These are phyloP conservation scores for Medicago lupulina DNA, from an alignment of 306 rosid species.

Conservation along the genomic window DNA sequence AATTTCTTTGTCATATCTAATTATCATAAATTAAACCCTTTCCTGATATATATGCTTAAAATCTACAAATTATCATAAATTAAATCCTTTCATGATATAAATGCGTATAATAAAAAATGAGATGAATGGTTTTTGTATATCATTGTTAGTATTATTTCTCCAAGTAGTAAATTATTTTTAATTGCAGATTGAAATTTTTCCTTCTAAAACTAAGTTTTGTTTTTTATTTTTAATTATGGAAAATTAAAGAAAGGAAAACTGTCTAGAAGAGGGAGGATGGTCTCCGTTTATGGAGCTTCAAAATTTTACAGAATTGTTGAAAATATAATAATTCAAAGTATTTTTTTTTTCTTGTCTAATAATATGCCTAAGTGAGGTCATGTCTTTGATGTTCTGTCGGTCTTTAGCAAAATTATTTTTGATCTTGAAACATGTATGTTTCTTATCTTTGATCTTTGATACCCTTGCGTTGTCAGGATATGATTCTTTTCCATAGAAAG, in stretches of 20 bases:
- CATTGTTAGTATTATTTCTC: neutral
- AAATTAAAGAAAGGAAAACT: neutral
- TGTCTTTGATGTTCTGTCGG: conserved; percentile 11
- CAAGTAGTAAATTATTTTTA: neutral
- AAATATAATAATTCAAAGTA: neutral
- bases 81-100: neutral
- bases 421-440: neutral
- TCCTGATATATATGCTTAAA: too few species aligned
- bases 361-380: neutral
- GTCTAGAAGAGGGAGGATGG: neutral
- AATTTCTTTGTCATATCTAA: too few species aligned
- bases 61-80: too few species aligned
- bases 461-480: neutral
- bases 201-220: neutral
- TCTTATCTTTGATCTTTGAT: neutral
- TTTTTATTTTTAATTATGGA: neutral
- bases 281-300: neutral
- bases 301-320: neutral
- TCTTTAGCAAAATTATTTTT: neutral
- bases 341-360: neutral
- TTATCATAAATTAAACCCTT: too few species aligned
- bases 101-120: neutral
- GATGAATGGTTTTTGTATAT: conserved; percentile 16
- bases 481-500: neutral
- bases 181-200: conserved; percentile 3